Base-by-base conservation (phyloP, 129 eudicot species). In the Centella asiatica region DNA sequence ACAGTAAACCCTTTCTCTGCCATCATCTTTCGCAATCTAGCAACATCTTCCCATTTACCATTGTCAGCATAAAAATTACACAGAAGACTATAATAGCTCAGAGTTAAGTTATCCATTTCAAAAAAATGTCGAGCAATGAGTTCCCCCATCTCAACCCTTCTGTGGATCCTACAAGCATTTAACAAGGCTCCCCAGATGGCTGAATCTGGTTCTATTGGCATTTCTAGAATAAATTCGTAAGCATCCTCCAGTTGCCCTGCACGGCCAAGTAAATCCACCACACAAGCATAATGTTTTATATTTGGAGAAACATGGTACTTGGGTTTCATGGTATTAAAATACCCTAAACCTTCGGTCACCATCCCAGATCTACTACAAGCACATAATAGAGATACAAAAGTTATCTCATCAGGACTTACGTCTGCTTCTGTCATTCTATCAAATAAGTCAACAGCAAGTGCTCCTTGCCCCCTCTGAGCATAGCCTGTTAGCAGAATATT, bases 161-260 rank as follows among this genome's bases (percentile, higher is more conserved):
- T 72, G 51, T 90, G 76, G 20, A 90, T 90, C 71, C 95, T 79
- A 65, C 97, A 90, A 2, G 85, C 78, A 63, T 86, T 83, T 64
- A 90, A 63, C 71, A 90, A 71, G n/a, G 95, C 95, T 60, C 97
- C 97, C 95, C 95, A 90, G 68, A 90, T 79, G 19, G 97, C 95
- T 19, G 77, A 48, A 69, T 90, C 94, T 1, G 97, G 87, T 47
- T 72, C 62, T 49, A 81, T 40, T 13, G 89, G 82, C 85, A 90
- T 86, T 39, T 68, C 70, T 56, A 28, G 65, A 5, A 90, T 76
- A 65, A 86, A 72, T 27, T 22, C 15, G 49, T 76, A 51, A 40
- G 95, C 97, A 58, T 81, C 85, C 44, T 90, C 83, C 58, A 86
- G 65, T 29, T 72, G 58, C 29, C 89, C 97, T 2, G 95, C 81